Conservation (phyloP, 1,139 yeast species). For the Candida labiduridarum region DNA sequence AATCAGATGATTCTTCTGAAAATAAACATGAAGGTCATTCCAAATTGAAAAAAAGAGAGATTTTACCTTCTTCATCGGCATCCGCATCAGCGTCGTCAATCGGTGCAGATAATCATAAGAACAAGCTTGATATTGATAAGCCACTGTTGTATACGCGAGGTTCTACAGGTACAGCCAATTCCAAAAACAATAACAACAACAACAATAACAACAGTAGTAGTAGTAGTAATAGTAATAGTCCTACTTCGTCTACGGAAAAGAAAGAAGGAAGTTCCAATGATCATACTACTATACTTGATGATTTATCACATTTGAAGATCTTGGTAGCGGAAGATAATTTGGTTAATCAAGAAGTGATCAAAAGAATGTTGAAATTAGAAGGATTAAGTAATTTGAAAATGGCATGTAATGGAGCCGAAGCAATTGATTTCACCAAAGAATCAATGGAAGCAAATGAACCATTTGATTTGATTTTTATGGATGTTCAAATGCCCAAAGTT, state of each 20-base stretch:
- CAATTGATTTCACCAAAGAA: conserved; percentile 63
- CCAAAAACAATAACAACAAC: conserved; percentile 16
- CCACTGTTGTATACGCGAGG: conserved; percentile 50
- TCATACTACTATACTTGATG: conserved; percentile 26
- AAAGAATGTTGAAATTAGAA: conserved; percentile 79
- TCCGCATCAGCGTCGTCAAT: neutral
- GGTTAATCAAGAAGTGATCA: conserved; percentile 89
- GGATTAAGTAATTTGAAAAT: conserved; percentile 71
- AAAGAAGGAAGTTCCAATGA: neutral
- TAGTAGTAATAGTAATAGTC: too few species aligned
- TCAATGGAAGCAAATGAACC: conserved; percentile 41
- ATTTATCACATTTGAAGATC: conserved; percentile 49
- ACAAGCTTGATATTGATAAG: conserved; percentile 20
- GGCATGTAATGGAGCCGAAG: conserved; percentile 92
- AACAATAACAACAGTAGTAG: too few species aligned
- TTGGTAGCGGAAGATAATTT: conserved; percentile 94
- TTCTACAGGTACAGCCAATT: conserved; percentile 61
- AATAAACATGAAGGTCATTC: neutral
- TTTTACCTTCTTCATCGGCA: conserved; percentile 2
- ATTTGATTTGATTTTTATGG: conserved; percentile 87
- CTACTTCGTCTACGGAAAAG: neutral
- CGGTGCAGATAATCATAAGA: neutral
- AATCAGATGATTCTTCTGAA: neutral
- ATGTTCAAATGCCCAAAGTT: conserved; percentile 92
- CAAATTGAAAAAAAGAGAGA: conserved; percentile 3